Conservation (phyloP, 306 rosid genomes). For the Echinosophora koreensis region DNA sequence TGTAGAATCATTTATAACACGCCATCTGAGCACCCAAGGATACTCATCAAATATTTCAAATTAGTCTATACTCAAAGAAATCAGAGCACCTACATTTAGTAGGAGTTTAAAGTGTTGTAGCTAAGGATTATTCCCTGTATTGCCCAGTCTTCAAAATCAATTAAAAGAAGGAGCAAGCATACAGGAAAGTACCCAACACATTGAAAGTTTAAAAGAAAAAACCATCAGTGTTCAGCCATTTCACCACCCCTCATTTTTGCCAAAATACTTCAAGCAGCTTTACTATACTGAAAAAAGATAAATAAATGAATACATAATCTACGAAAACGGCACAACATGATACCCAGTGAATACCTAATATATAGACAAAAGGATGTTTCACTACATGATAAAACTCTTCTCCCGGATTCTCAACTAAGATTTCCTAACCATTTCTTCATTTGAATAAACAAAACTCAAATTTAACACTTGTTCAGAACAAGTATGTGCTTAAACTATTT, state of each 20-base stretch:
- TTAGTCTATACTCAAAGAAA: background rate
- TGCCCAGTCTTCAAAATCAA: background rate
- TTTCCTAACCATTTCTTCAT: background rate
- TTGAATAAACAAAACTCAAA: background rate
- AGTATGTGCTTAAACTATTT: background rate
- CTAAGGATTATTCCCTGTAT: background rate
- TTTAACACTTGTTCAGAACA: background rate
- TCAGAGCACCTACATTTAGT: background rate
- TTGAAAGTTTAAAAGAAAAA: background rate
- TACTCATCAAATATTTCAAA: background rate
- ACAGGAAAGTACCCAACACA: background rate
- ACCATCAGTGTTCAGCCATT: background rate
- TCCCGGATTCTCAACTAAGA: background rate
- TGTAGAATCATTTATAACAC: background rate
- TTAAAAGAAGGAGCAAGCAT: slow-evolving; percentile 1
- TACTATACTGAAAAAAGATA: background rate
- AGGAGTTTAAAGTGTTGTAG: background rate
- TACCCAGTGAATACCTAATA: background rate
- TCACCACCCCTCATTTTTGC: background rate
- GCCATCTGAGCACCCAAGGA: background rate
- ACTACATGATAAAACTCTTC: background rate
- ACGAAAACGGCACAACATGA: slow-evolving; percentile 1
- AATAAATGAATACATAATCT: too few relatives aligned
- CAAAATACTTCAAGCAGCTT: background rate
- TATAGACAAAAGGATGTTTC: background rate